phyloP scores from a whole-genome alignment of 176 grass and related monocot species.

The Leersia perrieri region DNA sequence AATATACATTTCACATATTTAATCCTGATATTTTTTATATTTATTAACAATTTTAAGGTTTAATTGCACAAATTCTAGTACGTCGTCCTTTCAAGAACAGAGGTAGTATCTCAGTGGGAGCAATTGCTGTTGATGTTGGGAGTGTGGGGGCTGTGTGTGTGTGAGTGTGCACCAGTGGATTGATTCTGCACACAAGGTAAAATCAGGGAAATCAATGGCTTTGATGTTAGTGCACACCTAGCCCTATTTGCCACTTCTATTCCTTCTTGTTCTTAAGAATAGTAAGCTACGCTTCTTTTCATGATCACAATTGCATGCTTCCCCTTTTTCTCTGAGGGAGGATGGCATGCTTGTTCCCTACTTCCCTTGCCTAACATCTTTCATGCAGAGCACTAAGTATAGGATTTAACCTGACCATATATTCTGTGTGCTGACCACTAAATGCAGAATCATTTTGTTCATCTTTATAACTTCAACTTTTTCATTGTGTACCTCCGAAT shows the following conservation, averaged over 20 bases:
- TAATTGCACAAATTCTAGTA: too few species aligned
- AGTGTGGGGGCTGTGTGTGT: neutral
- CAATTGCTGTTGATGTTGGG: slow-evolving; percentile 10
- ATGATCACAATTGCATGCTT: slow-evolving; percentile 32
- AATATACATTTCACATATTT: too few species aligned
- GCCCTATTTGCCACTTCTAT: slow-evolving; percentile 20
- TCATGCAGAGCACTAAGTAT: neutral
- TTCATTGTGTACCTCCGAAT: neutral
- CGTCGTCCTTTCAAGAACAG: too few species aligned
- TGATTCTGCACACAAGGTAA: slow-evolving; percentile 4
- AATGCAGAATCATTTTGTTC: slow-evolving; percentile 23
- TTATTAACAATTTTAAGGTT: too few species aligned
- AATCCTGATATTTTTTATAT: too few species aligned
- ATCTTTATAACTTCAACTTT: neutral
- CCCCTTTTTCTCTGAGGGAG: neutral
- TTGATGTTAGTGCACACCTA: slow-evolving; percentile 29
- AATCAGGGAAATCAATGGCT: neutral
- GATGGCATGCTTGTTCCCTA: slow-evolving; percentile 37
- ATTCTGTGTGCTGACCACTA: neutral
- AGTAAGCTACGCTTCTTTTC: slow-evolving; percentile 33
- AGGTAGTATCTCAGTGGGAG: slow-evolving; percentile 19
- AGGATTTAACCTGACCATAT: neutral
- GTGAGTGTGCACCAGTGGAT: neutral
- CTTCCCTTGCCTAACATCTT: slow-evolving; percentile 14
- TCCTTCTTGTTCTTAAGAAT: slow-evolving; percentile 19